phyloP scores from a whole-genome alignment of 2,329 filamentous ascomycete genomes.

The Chrysoporthe cubensis region DNA sequence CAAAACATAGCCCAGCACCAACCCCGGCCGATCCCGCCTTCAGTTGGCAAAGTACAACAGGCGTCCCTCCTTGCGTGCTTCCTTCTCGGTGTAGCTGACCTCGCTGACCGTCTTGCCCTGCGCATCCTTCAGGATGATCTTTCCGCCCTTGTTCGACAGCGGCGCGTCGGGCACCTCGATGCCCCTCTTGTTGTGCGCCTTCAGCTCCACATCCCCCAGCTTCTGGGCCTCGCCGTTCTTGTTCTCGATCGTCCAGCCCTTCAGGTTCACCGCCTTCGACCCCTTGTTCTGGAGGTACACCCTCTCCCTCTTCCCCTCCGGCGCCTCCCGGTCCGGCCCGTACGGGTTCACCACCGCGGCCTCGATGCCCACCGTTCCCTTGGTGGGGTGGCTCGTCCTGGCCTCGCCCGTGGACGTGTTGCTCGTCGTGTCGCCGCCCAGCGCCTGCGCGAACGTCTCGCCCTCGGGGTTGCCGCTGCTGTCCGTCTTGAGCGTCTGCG shows the following conservation, averaged over 20 bases:
- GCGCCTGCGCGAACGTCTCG: conserved; percentile 29
- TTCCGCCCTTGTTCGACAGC: conserved; percentile 31
- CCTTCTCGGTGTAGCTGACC: conserved; percentile 30
- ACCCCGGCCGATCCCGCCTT: background rate
- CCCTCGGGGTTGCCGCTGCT: conserved; percentile 32
- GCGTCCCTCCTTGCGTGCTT: conserved; percentile 29
- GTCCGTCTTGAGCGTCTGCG: conserved; percentile 42
- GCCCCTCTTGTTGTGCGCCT: conserved; percentile 15
- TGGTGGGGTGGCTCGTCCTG: conserved; percentile 5
- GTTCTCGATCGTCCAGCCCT: conserved; percentile 31
- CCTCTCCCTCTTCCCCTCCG: conserved; percentile 28
- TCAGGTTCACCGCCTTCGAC: conserved; percentile 18
- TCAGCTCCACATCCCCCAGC: conserved; percentile 20
- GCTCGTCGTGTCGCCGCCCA: conserved; percentile 21
- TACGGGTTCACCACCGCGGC: conserved; percentile 32
- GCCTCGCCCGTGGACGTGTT: conserved; percentile 8
- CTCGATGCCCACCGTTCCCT: conserved; percentile 28
- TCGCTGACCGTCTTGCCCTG: conserved; percentile 28
- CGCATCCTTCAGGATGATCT: conserved; percentile 28
- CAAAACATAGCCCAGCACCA: too few species aligned
- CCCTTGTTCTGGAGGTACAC: conserved; percentile 30
- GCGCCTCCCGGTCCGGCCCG: conserved; percentile 28
- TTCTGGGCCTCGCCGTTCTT: conserved; percentile 22
- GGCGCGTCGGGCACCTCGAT: conserved; percentile 21
- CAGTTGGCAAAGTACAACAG: conserved; percentile 29